These are phyloP conservation scores for Phaeophleospora eucalypticola DNA, from an alignment of 2,329 filamentous ascomycete genomes.

Conservation along the genomic window DNA sequence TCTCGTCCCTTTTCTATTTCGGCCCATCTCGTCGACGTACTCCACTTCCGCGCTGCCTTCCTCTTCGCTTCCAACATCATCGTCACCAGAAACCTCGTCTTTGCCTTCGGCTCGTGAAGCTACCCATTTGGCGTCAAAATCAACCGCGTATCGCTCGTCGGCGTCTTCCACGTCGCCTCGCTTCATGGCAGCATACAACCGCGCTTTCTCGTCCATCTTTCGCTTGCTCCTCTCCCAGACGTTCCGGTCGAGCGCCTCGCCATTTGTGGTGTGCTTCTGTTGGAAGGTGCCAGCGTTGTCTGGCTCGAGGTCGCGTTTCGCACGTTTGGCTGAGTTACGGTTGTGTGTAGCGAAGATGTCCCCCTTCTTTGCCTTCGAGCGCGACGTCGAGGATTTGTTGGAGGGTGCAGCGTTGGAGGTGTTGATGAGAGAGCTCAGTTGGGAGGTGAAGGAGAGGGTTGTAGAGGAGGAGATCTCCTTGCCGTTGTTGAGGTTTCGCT, in stretches of 20 bases:
- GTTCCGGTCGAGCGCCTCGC: constrained; percentile 56
- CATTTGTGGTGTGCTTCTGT: constrained; percentile 61
- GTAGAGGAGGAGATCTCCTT: constrained; percentile 66
- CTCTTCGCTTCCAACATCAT: constrained; percentile 36
- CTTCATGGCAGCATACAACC: constrained; percentile 85
- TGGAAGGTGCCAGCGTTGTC: constrained; percentile 54
- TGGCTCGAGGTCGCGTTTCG: constrained; percentile 54
- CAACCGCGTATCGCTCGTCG: constrained; percentile 65
- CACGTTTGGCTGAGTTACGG: constrained; percentile 59
- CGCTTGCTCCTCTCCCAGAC: constrained; percentile 64
- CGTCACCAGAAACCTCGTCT: constrained; percentile 40
- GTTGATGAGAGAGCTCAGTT: constrained; percentile 75
- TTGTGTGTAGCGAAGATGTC: constrained; percentile 68
- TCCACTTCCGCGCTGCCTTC: constrained; percentile 64
- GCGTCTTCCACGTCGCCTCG: constrained; percentile 69
- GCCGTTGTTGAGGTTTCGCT: constrained; percentile 56
- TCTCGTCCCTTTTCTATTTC: constrained; percentile 68
- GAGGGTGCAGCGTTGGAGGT: constrained; percentile 23
- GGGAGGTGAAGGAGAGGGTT: constrained; percentile 79
- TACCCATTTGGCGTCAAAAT: constrained; percentile 96
- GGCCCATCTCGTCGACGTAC: constrained; percentile 87
- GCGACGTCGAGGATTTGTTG: constrained; percentile 35
- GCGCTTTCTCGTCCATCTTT: constrained; percentile 85
- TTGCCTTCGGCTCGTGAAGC: constrained; percentile 50
- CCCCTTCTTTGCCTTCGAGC: constrained; percentile 58